A percentile compares a stretch with the other conserved stretches of the same genome.
phyloP scores from a whole-genome alignment of 2,329 filamentous ascomycete species.

The Colletotrichum sp. region DNA sequence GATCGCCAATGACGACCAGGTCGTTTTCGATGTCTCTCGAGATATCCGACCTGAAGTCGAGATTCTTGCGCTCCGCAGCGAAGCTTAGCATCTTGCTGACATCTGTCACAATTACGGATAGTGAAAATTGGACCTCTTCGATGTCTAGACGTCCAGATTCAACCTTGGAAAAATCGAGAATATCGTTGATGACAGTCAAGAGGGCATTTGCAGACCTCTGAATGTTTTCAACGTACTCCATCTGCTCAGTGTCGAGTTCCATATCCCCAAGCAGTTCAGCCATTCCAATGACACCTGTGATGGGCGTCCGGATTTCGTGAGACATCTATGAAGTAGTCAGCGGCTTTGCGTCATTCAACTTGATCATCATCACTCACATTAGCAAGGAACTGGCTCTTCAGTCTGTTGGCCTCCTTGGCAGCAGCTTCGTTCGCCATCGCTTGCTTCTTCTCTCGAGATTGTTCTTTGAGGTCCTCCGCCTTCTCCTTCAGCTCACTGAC shows the following conservation, averaged over 20 bases:
- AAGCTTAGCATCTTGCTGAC: slow-evolving; percentile 89
- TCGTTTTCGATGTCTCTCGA: slow-evolving; percentile 67
- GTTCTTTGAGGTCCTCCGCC: slow-evolving; percentile 65
- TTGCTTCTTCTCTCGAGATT: slow-evolving; percentile 72
- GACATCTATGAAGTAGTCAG: slow-evolving; percentile 59
- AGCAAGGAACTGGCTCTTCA: slow-evolving; percentile 81
- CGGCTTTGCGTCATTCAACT: neutral
- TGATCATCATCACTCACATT: slow-evolving; percentile 47
- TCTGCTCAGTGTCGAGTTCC: slow-evolving; percentile 70
- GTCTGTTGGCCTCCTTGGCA: slow-evolving; percentile 78
- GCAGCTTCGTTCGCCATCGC: slow-evolving; percentile 77
- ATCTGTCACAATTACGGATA: slow-evolving; percentile 76
- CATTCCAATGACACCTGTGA: slow-evolving; percentile 83
- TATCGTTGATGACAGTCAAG: slow-evolving; percentile 89
- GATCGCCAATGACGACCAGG: slow-evolving; percentile 84
- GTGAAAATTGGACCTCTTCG: slow-evolving; percentile 80
- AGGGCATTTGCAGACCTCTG: slow-evolving; percentile 81
- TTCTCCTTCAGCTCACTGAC: slow-evolving; percentile 74
- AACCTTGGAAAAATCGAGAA: slow-evolving; percentile 87
- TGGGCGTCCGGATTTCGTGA: slow-evolving; percentile 80
- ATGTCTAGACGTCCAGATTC: slow-evolving; percentile 79
- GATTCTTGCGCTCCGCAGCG: slow-evolving; percentile 78
- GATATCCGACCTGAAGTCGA: slow-evolving; percentile 73
- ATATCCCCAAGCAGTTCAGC: slow-evolving; percentile 75
- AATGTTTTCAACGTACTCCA: slow-evolving; percentile 78